phyloP scores from a whole-genome alignment of 441 rosid genomes.

The Daphne laureola region DNA sequence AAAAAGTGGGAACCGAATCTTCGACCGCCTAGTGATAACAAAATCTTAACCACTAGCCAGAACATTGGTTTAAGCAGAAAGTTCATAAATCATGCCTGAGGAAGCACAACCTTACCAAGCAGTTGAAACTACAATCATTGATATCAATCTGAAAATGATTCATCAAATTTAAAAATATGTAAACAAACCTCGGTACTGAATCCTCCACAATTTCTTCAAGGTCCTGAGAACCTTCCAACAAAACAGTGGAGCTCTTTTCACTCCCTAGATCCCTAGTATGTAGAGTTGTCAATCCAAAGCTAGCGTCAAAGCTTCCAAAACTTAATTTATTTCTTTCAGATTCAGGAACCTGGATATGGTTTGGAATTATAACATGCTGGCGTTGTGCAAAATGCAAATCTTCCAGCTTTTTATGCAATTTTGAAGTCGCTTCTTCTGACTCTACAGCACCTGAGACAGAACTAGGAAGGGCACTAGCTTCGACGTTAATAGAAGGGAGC shows the following conservation, averaged over 20 bases:
- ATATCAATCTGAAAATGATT: slow-evolving; percentile 1
- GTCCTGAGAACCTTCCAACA: slow-evolving; percentile 58
- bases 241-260: slow-evolving; percentile 56
- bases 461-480: slow-evolving; percentile 31
- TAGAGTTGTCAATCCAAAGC: slow-evolving; percentile 48
- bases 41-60: too few relatives aligned
- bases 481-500: slow-evolving; percentile 33
- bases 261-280: slow-evolving; percentile 37
- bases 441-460: slow-evolving; percentile 33
- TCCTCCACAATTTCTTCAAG: slow-evolving; percentile 54
- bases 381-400: slow-evolving; percentile 65
- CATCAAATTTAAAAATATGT: neutral
- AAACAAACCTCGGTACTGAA: slow-evolving; percentile 51
- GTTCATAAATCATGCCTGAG: neutral
- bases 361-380: slow-evolving; percentile 86
- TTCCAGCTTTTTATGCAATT: slow-evolving; percentile 67
- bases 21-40: too few relatives aligned
- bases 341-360: slow-evolving; percentile 89
- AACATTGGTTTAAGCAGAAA: too few relatives aligned
- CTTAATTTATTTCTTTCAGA: slow-evolving; percentile 82
- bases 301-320: slow-evolving; percentile 93
- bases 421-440: slow-evolving; percentile 54
- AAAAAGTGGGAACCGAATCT: too few relatives aligned
- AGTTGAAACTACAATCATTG: neutral
- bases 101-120: neutral